Percentiles rank a stretch among this genome's conserved stretches.
Conservation (phyloP, 2,329 filamentous ascomycete genomes). For the Acrocalymma vagum region DNA sequence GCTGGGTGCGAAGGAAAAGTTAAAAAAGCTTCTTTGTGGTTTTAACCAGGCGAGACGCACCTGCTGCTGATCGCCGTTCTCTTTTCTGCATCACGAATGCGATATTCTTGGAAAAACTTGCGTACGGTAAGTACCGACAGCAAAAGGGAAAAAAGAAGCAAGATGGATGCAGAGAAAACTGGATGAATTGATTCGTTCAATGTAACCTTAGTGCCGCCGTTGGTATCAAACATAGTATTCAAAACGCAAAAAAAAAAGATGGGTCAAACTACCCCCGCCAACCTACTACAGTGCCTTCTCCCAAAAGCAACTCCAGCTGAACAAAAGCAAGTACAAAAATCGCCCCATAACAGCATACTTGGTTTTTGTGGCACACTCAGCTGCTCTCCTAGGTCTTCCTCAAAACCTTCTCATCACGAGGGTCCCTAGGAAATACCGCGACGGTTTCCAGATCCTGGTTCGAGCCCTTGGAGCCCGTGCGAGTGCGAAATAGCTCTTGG, state of each 20-base stretch:
- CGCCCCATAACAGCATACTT: not conserved
- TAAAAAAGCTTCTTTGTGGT: no score
- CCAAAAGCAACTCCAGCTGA: not conserved
- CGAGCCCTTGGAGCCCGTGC: constrained; percentile 33
- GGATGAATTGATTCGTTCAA: no score
- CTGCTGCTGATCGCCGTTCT: no score
- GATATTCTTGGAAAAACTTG: no score
- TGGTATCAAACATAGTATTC: constrained; percentile 46
- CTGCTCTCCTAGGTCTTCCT: constrained; percentile 20
- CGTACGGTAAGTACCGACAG: no score
- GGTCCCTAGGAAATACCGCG: constrained; percentile 26
- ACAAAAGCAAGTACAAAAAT: constrained; percentile 8
- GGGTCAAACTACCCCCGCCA: not conserved
- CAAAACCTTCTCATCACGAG: constrained; percentile 38
- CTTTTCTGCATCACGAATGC: no score
- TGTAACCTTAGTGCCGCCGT: constrained; percentile 40
- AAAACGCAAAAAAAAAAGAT: constrained; percentile 7
- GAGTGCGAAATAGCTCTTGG: constrained; percentile 33
- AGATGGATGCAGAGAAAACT: not conserved
- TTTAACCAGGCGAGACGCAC: no score
- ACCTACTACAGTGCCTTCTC: not conserved
- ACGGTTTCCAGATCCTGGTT: constrained; percentile 39
- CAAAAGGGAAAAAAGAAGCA: no score
- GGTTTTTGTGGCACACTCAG: not conserved
- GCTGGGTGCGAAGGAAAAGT: no score